Percentiles rank a stretch among this genome's conserved stretches.
These are phyloP conservation scores for Rhytidiadelphus loreus DNA, from an alignment of 225 moss, liverwort and hornwort species.

Conservation along the genomic window DNA sequence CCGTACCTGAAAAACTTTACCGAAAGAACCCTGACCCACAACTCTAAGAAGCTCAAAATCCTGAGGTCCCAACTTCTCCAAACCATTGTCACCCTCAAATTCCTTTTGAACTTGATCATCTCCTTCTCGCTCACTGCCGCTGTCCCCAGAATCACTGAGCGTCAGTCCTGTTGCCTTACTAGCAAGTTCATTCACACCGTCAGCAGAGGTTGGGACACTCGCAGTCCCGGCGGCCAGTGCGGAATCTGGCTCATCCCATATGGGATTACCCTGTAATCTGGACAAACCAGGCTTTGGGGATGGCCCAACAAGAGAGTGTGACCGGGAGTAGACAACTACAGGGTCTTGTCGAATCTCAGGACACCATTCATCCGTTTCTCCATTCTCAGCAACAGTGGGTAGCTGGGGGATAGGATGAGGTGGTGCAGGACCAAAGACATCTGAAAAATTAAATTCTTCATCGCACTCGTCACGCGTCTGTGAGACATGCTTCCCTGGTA, in stretches of 20 bases:
- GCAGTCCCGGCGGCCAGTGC: neutral
- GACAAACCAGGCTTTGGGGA: slow-evolving; percentile 61
- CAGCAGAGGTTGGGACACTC: neutral
- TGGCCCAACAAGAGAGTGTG: slow-evolving; percentile 91
- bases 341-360: slow-evolving; percentile 55
- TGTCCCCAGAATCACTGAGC: slow-evolving; percentile 79
- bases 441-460: slow-evolving; percentile 91
- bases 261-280: slow-evolving; percentile 30
- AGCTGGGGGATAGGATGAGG: slow-evolving; percentile 45
- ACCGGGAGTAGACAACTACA: slow-evolving; percentile 56
- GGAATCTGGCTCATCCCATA: slow-evolving; percentile 54
- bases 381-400: slow-evolving; percentile 57
- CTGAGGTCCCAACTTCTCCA: slow-evolving; percentile 68
- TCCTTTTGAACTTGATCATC: slow-evolving; percentile 40
- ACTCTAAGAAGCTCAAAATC: slow-evolving; percentile 88
- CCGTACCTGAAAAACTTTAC: slow-evolving; percentile 89
- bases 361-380: slow-evolving; percentile 40
- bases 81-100: neutral
- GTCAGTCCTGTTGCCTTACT: slow-evolving; percentile 18
- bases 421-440: slow-evolving; percentile 71
- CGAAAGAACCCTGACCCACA: slow-evolving; percentile 92
- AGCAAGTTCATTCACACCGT: slow-evolving; percentile 6
- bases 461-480: slow-evolving; percentile 19
- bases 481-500: slow-evolving; percentile 20
- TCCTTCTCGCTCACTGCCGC: slow-evolving; percentile 61